phyloP scores from a whole-genome alignment of 139 green algal species.

The Zygnema cylindricum region DNA sequence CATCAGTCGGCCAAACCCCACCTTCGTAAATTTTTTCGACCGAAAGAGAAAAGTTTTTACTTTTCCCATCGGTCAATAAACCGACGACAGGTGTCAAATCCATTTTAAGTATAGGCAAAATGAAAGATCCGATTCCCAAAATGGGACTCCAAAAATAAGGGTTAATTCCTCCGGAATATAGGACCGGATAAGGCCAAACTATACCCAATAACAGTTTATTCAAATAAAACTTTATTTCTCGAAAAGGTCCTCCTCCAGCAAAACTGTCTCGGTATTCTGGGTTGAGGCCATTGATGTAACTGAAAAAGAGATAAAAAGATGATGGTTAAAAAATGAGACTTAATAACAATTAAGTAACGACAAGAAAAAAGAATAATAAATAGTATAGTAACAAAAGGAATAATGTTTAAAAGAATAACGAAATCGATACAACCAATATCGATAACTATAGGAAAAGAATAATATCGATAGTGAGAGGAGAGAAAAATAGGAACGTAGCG shows the following conservation, averaged over 20 bases:
- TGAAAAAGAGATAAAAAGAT: no score
- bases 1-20: conserved; percentile 1
- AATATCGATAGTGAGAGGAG: neutral
- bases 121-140: conserved; percentile 22
- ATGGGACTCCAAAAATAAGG: conserved; percentile 25
- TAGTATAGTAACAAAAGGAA: neutral
- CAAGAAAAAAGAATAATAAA: neutral
- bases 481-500: no score
- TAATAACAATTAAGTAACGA: neutral
- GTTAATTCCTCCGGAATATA: conserved; percentile 36
- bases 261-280: neutral
- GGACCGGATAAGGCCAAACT: conserved; percentile 1
- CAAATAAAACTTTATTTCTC: conserved; percentile 14
- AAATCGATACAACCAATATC: neutral
- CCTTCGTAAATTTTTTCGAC: neutral
- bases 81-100: conserved; percentile 37
- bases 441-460: neutral
- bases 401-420: neutral
- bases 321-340: no score
- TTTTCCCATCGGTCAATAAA: neutral
- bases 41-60: conserved; percentile 11
- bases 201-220: conserved; percentile 5
- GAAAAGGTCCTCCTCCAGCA: conserved; percentile 8
- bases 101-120: neutral
- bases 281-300: neutral